These are phyloP conservation scores for Eruca vesicaria DNA, from an alignment of 441 rosid genomes.

Conservation along the genomic window DNA sequence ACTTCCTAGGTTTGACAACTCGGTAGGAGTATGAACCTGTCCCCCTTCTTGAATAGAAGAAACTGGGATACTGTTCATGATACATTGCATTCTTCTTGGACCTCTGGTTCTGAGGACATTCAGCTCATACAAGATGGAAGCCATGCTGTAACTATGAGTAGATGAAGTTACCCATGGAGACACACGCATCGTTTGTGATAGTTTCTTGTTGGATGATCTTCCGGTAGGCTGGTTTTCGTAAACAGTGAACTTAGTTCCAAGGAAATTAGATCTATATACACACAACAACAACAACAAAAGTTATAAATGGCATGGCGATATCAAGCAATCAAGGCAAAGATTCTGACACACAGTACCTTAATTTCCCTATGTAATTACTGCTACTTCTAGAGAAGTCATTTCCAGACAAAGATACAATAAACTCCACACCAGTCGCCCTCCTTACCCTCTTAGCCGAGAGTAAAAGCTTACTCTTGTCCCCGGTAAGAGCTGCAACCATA, in stretches of 20 bases:
- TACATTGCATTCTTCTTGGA: slow-evolving; percentile 89
- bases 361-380: slow-evolving; percentile 60
- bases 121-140: slow-evolving; percentile 70
- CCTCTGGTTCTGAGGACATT: slow-evolving; percentile 86
- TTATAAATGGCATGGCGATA: background rate
- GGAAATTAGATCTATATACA: slow-evolving; percentile 81
- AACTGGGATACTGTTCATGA: slow-evolving; percentile 58
- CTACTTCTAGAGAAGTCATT: slow-evolving; percentile 66
- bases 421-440: slow-evolving; percentile 67
- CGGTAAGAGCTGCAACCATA: slow-evolving; percentile 62
- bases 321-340: background rate
- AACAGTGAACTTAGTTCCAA: slow-evolving; percentile 84
- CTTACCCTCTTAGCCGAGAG: slow-evolving; percentile 80
- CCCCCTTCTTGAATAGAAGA: slow-evolving; percentile 78
- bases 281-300: background rate
- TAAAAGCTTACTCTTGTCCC: slow-evolving; percentile 73
- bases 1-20: slow-evolving; percentile 46
- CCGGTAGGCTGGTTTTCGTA: slow-evolving; percentile 62
- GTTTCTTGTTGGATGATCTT: slow-evolving; percentile 38
- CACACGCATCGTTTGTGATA: slow-evolving; percentile 43
- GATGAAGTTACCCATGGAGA: slow-evolving; percentile 44
- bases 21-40: slow-evolving; percentile 48
- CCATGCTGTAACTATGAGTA: slow-evolving; percentile 43
- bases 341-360: slow-evolving; percentile 47
- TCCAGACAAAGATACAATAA: slow-evolving; percentile 63